A percentile compares a stretch with the other conserved stretches of the same genome.
phyloP scores from a whole-genome alignment of 495 filamentous ascomycete species.

The Arthonia radiata region DNA sequence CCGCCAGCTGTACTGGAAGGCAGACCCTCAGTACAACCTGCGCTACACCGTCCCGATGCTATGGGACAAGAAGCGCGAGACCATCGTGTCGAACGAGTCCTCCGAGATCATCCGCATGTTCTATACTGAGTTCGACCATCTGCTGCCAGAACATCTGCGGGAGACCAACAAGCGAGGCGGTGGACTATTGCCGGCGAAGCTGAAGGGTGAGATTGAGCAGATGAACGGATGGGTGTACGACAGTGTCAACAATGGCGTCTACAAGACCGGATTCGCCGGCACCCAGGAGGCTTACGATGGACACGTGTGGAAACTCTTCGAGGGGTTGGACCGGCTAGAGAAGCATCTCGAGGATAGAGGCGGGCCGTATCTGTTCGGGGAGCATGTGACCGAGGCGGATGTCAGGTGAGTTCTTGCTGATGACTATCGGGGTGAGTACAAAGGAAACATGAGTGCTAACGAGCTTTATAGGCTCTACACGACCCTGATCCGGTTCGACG shows the following conservation, averaged over 20 bases:
- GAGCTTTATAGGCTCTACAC: constrained; percentile 40
- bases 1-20: constrained; percentile 46
- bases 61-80: constrained; percentile 42
- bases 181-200: constrained; percentile 28
- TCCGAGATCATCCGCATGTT: constrained; percentile 57
- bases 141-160: constrained; percentile 19
- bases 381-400: constrained; percentile 42
- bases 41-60: constrained; percentile 60
- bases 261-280: constrained; percentile 42
- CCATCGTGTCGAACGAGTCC: constrained; percentile 30
- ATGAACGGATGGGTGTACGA: constrained; percentile 41
- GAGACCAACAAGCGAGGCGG: constrained; percentile 20
- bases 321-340: constrained; percentile 37
- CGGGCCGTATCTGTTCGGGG: constrained; percentile 35
- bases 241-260: constrained; percentile 43
- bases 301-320: constrained; percentile 33
- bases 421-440: too few species aligned
- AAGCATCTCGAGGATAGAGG: constrained; percentile 21
- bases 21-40: constrained; percentile 41
- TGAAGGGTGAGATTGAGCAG: constrained; percentile 31
- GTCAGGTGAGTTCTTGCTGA: too few species aligned
- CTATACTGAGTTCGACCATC: constrained; percentile 32
- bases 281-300: constrained; percentile 39
- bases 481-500: constrained; percentile 42
- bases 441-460: too few species aligned